These are phyloP conservation scores for Candida dendrica DNA, from an alignment of 805 yeast species.

Conservation along the genomic window DNA sequence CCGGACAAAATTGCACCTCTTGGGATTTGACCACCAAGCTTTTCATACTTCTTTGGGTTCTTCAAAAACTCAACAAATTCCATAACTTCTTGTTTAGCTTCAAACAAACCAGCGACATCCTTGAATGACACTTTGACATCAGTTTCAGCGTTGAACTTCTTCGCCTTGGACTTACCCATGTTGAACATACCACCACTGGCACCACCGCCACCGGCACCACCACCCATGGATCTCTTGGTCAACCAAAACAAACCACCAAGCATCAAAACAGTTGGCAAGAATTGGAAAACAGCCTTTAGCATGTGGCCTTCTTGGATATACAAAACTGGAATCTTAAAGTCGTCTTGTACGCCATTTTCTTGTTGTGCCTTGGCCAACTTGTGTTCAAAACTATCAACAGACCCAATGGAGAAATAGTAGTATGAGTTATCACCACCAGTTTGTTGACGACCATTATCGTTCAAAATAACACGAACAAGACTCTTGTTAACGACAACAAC, in stretches of 20 bases:
- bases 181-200: constrained; percentile 76
- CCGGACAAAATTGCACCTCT: constrained; percentile 97
- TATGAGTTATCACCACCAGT: constrained; percentile 29
- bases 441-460: constrained; percentile 51
- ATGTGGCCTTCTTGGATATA: constrained; percentile 69
- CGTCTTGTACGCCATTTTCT: constrained; percentile 51
- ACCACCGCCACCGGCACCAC: constrained; percentile 33
- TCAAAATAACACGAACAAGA: constrained; percentile 64
- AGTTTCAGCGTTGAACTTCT: constrained; percentile 83
- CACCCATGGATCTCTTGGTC: constrained; percentile 51
- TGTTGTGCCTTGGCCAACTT: constrained; percentile 71
- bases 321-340: constrained; percentile 71
- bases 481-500: constrained; percentile 72
- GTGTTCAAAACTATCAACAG: constrained; percentile 81
- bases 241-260: constrained; percentile 86
- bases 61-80: constrained; percentile 93
- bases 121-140: constrained; percentile 83
- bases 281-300: constrained; percentile 56
- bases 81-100: constrained; percentile 96
- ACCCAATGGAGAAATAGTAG: constrained; percentile 73
- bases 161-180: constrained; percentile 88
- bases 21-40: constrained; percentile 94
- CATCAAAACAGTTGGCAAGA: constrained; percentile 83
- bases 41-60: constrained; percentile 84
- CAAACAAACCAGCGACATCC: constrained; percentile 97